Evolutionary conservation across 441 rosid genomes (phyloP), one percentile per base, ranked within the genome.

Genomic region (Adansonia madagascariensis): DNA sequence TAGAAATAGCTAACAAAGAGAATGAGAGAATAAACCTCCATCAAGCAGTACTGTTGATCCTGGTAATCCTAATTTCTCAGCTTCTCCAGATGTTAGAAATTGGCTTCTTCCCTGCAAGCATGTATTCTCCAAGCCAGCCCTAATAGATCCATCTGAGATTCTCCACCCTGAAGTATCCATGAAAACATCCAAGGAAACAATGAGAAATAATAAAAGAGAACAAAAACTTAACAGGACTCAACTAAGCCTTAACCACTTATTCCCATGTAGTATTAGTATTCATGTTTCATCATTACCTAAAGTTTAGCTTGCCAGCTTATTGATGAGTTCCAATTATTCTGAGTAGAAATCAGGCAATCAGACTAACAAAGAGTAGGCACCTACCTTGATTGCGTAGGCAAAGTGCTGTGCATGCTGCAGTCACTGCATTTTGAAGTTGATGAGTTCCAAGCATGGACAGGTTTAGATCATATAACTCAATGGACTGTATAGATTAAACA

Each of bases 391-490:
- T 74, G 3, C 90, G 89, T 47, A 95, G 97, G 84, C 91, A 90
- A 52, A 95, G 91, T 22, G 91, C 91, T 0, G 86, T 80, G 22
- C 92, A 94, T 73, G 91, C 79, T 64, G 99, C 99, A 44, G 94
- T 91, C 22, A 82, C 84, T n/a, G 97, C 99, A 82, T 95, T 95
- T 43, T 85, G 97, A 78, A 95, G 92, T 86, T 95, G 98, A 85
- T 95, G 99, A 76, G 75, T 83, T 82, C 99, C 98, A 76, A 90
- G 90, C 94, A 95, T 88, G 78, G 80, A 82, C 73, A 94, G 77
- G 57, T 86, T 87, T 64, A 95, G 76, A 76, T 87, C 91, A 83
- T 78, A 61, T 82, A 95, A 84, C 86, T 89, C 84, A 52, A 84
- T 71, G 65, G 77, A 86, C 99, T 95, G 92, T 87, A 63, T 73